Conservation (phyloP, 208 protist species). For the Vickermania ingenoplastis region DNA sequence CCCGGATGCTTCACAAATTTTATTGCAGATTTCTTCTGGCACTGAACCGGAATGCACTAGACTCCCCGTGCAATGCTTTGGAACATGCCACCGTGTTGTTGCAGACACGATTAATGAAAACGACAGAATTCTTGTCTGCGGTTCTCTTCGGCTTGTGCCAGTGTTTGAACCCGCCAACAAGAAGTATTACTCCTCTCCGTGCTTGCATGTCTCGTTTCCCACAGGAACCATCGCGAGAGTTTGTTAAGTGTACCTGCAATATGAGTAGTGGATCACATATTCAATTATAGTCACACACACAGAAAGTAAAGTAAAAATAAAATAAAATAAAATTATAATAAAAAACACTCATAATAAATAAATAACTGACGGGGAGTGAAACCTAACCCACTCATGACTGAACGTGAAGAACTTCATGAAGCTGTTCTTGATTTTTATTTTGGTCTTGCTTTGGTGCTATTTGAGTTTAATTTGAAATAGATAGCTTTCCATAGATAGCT, state of each 20-base stretch:
- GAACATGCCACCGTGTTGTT: constrained; percentile 9
- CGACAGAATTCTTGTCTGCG: constrained; percentile 46
- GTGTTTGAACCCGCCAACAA: constrained; percentile 37
- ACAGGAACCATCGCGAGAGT: constrained; percentile 28
- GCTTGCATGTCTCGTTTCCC: constrained; percentile 45
- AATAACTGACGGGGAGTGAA: too few relatives aligned
- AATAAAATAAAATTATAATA: too few relatives aligned
- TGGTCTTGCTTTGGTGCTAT: too few relatives aligned
- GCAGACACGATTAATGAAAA: constrained; percentile 16
- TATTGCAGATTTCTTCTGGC: constrained; percentile 35
- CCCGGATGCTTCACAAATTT: constrained; percentile 28
- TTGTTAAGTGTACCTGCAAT: neutral
- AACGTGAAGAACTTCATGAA: too few relatives aligned
- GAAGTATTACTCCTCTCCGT: constrained; percentile 37
- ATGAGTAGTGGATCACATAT: neutral
- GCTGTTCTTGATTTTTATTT: too few relatives aligned
- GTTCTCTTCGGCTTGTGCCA: constrained; percentile 48
- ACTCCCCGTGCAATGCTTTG: constrained; percentile 46
- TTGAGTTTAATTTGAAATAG: too few relatives aligned
- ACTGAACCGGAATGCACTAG: constrained; percentile 25
- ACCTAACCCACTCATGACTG: too few relatives aligned
- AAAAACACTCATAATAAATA: too few relatives aligned
- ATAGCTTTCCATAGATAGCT: too few relatives aligned
- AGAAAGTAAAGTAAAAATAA: constrained; percentile 14
- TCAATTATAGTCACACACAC: constrained; percentile 3